Percentiles rank a stretch among this genome's conserved stretches.
These are phyloP conservation scores for Cyberlindnera lachancei DNA, from an alignment of 805 yeast species.

Conservation along the genomic window DNA sequence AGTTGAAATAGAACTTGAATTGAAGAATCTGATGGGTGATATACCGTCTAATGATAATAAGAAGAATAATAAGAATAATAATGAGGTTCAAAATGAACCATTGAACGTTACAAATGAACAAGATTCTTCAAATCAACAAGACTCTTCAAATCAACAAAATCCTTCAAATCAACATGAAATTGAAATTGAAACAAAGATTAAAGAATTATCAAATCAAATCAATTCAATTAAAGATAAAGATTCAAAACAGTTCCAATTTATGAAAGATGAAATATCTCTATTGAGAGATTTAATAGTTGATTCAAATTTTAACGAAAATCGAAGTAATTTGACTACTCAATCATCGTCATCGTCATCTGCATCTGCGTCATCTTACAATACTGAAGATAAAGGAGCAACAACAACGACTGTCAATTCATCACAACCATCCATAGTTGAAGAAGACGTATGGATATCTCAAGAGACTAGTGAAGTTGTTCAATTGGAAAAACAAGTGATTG, in stretches of 20 bases:
- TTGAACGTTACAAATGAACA: background rate
- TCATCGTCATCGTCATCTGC: no score
- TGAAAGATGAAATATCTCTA: constrained; percentile 16
- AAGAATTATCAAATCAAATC: constrained; percentile 5
- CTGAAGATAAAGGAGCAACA: background rate
- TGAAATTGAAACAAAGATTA: constrained; percentile 8
- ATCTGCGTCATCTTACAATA: no score
- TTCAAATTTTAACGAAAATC: no score
- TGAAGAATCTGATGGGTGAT: no score
- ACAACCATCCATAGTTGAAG: constrained; percentile 14
- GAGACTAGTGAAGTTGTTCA: constrained; percentile 28
- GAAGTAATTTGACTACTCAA: no score
- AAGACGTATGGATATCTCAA: constrained; percentile 26
- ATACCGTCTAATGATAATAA: no score
- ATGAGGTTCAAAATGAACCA: no score
- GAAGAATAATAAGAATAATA: no score
- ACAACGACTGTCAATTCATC: background rate
- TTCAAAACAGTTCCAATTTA: constrained; percentile 11
- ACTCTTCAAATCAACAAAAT: background rate
- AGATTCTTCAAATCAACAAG: background rate
- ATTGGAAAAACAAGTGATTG: constrained; percentile 26
- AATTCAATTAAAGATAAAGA: constrained; percentile 3
- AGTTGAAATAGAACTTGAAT: background rate
- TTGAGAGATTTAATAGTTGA: constrained; percentile 12
- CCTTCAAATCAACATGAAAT: background rate